These are phyloP conservation scores for Penicillium coprophilum DNA, from an alignment of 495 filamentous ascomycete genomes.

Conservation along the genomic window DNA sequence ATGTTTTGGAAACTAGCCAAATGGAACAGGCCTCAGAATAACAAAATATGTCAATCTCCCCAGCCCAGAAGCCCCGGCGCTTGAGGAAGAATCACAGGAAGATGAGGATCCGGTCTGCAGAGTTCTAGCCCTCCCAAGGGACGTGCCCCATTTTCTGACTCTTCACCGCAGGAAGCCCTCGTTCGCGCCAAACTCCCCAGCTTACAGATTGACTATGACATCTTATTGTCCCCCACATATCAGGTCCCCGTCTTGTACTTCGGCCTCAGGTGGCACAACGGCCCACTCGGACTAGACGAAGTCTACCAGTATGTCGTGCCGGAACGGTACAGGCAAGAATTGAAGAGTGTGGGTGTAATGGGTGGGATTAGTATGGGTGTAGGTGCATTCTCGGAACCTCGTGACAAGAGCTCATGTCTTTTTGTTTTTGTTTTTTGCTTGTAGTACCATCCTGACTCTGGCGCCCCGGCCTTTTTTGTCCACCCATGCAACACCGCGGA, in stretches of 20 bases:
- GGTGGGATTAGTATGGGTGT: conserved; percentile 78
- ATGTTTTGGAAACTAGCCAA: conserved; percentile 24
- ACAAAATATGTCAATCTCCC: conserved; percentile 29
- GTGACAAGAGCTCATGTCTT: conserved; percentile 42
- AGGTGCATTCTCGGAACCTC: conserved; percentile 38
- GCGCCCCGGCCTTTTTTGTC: conserved; percentile 72
- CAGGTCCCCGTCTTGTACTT: conserved; percentile 55
- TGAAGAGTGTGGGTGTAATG: conserved; percentile 61
- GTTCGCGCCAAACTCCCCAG: conserved; percentile 29
- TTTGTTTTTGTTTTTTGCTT: conserved; percentile 15
- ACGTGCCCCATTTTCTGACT: conserved; percentile 23
- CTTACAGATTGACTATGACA: conserved; percentile 55
- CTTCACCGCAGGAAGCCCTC: conserved; percentile 43
- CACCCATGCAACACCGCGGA: conserved; percentile 86
- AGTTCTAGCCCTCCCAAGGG: conserved; percentile 8
- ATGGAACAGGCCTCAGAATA: conserved; percentile 37
- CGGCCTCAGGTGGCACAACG: conserved; percentile 56
- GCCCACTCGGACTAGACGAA: conserved; percentile 62
- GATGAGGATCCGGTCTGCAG: conserved; percentile 41
- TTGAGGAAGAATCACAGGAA: conserved; percentile 24
- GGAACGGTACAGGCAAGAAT: conserved; percentile 52
- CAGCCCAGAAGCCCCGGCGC: conserved; percentile 7
- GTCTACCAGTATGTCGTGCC: conserved; percentile 72
- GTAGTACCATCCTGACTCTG: conserved; percentile 77
- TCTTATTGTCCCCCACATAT: conserved; percentile 50